Percentiles rank a stretch among this genome's conserved stretches.
phyloP scores from a whole-genome alignment of 768 basidiomycete species.

The Auriscalpium microsporum region DNA sequence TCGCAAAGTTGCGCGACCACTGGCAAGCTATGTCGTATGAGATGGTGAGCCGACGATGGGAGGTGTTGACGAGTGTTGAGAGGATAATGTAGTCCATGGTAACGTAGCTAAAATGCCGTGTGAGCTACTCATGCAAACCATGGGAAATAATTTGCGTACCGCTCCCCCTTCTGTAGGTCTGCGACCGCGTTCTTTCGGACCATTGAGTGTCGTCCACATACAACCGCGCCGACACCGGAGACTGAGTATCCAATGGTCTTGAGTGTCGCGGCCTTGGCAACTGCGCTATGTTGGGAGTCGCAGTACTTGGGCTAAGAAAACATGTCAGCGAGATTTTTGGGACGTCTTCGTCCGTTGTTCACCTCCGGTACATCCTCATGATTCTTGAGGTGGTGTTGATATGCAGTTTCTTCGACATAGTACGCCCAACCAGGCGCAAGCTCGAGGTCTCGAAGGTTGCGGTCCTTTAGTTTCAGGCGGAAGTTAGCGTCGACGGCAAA shows the following conservation, averaged over 20 bases:
- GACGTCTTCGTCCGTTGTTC: too few relatives aligned
- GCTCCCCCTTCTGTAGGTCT: conserved; percentile 26
- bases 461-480: background rate
- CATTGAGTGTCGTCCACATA: conserved; percentile 1
- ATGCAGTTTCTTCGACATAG: background rate
- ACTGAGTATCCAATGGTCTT: background rate
- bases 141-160: too few relatives aligned
- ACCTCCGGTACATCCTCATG: background rate
- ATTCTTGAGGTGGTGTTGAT: background rate
- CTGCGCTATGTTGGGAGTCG: background rate
- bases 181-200: conserved; percentile 19
- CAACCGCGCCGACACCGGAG: background rate
- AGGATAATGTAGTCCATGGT: conserved; percentile 26
- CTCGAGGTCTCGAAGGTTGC: background rate
- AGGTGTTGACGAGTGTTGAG: conserved; percentile 7
- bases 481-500: conserved; percentile 18
- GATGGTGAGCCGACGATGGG: conserved; percentile 1
- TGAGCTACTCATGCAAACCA: background rate
- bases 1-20: conserved; percentile 18
- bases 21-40: conserved; percentile 28
- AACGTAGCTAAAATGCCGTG: conserved; percentile 13
- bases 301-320: background rate
- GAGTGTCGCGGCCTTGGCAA: background rate
- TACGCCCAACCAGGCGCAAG: background rate
- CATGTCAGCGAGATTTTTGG: too few relatives aligned